Conservation (phyloP, 805 yeast genomes). For the Candida chilensis region DNA sequence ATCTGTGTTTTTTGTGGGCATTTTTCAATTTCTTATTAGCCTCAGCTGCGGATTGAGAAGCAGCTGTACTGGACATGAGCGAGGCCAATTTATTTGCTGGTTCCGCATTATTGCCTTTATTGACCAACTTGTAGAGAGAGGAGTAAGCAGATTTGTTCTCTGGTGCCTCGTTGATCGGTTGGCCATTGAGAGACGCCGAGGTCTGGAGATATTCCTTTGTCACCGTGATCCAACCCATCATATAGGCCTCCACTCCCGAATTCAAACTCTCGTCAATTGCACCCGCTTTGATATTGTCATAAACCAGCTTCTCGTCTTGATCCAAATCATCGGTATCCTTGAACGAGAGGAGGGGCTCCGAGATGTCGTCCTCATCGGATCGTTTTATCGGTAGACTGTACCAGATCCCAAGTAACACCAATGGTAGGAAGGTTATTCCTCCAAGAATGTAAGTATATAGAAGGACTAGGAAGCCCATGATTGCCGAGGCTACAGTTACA, state of each 20-base stretch:
- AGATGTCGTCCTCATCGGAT: constrained; percentile 10
- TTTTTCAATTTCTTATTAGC: constrained; percentile 25
- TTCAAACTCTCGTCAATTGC: constrained; percentile 50
- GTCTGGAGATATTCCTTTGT: constrained; percentile 58
- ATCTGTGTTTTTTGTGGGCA: constrained; percentile 46
- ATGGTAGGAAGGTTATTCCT: constrained; percentile 74
- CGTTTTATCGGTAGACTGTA: constrained; percentile 26
- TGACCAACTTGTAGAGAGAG: constrained; percentile 49
- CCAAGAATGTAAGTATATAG: constrained; percentile 57
- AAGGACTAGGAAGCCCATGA: constrained; percentile 14
- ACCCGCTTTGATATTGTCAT: constrained; percentile 43
- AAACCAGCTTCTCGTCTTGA: constrained; percentile 12
- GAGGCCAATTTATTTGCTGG: constrained; percentile 2
- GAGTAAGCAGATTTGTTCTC: constrained; percentile 49
- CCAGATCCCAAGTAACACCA: constrained; percentile 28
- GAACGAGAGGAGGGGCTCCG: too few relatives aligned
- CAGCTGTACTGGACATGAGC: constrained; percentile 3
- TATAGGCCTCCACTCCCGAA: constrained; percentile 56
- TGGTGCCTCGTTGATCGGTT: constrained; percentile 25
- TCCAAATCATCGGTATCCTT: constrained; percentile 8
- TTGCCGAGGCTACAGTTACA: constrained; percentile 3
- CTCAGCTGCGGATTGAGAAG: constrained; percentile 8
- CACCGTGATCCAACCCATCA: constrained; percentile 78
- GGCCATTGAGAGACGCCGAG: constrained; percentile 39
- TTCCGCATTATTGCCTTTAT: constrained; percentile 11